Base-by-base conservation (phyloP, 805 yeast genomes). In the Saturnispora diversa region DNA sequence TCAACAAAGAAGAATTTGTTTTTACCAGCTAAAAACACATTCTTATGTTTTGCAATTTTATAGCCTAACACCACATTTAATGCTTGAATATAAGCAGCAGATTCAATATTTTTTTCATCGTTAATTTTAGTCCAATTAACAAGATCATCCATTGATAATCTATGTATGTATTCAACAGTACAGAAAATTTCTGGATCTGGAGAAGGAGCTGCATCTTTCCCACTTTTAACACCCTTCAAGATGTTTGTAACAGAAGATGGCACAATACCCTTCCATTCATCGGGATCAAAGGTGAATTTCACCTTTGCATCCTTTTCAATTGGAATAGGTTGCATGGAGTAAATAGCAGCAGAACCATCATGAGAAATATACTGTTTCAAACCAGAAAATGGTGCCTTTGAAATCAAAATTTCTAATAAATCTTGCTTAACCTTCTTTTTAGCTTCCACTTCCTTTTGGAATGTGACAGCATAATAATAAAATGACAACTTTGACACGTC, bases 1-100 rank as follows among this genome's bases (percentile, higher is more conserved):
- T 51, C 53, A 39, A 49, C 44, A 20, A 54, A 46, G 30, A 54
- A 54, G 16, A 50, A 55, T 22, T 42, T 53, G 33, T 44, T 49
- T 22, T 38, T 42, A 33, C 59, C 59, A 22, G 53, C 46, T 35
- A 45, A 28, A 15, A 51, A 48, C 16, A 55, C 47, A 32, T 53
- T 50, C 20, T 42, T 36, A 31, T 46, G 26, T 23, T 48, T 48
- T 1, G 54, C 37, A 31, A 58, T 53, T 30, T 48, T 43, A 26
- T 46, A 55, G 24, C 56, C 53, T 17, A 54, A 35, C 4, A 48
- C 42, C 24, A 44, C 48, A 33, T 51, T 53, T 9, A 55, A 39
- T 3, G 55, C 56, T 32, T 44, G 46, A 23, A 56, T 46, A 27
- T 48, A 55, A 12, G 50, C 48, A 27, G 45, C 36, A 15, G 52